A percentile compares a stretch with the other conserved stretches of the same genome.
Conservation (phyloP, 1,284 basidiomycete species). For the Heliocybe sulcata region DNA sequence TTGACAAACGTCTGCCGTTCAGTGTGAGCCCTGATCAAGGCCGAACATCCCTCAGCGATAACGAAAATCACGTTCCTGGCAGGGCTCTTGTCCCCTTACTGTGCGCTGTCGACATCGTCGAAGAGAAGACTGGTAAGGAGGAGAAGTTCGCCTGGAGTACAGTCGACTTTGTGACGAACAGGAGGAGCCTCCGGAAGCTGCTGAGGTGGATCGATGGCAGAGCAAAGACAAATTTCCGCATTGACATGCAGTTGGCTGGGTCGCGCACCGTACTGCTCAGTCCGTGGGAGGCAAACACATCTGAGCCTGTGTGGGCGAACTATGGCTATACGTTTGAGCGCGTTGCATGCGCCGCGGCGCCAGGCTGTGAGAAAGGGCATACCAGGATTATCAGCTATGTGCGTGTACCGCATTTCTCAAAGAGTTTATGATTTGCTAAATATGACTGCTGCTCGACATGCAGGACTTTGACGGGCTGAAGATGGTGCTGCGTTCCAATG, state of each 20-base stretch:
- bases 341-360: conserved; percentile 24
- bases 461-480: conserved; percentile 40
- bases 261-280: conserved; percentile 43
- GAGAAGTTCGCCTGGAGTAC: conserved; percentile 37
- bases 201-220: conserved; percentile 39
- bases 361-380: conserved; percentile 26
- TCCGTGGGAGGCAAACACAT: conserved; percentile 35
- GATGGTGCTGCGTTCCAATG: conserved; percentile 43
- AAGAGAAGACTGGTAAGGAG: conserved; percentile 20
- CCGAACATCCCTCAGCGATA: conserved; percentile 38
- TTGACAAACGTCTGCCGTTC: conserved; percentile 33
- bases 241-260: conserved; percentile 49
- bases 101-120: conserved; percentile 36
- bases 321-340: conserved; percentile 29
- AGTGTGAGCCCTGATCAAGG: conserved; percentile 39
- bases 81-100: conserved; percentile 40
- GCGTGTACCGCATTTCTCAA: conserved; percentile 8
- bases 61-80: conserved; percentile 34
- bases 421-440: background rate
- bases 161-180: conserved; percentile 49
- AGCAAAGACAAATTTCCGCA: conserved; percentile 39
- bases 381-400: conserved; percentile 30
- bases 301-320: conserved; percentile 13
- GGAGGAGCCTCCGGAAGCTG: conserved; percentile 50
- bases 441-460: background rate